These are phyloP conservation scores for Dothidotthia symphoricarpi DNA, from an alignment of 2,329 filamentous ascomycete species.

Conservation along the genomic window DNA sequence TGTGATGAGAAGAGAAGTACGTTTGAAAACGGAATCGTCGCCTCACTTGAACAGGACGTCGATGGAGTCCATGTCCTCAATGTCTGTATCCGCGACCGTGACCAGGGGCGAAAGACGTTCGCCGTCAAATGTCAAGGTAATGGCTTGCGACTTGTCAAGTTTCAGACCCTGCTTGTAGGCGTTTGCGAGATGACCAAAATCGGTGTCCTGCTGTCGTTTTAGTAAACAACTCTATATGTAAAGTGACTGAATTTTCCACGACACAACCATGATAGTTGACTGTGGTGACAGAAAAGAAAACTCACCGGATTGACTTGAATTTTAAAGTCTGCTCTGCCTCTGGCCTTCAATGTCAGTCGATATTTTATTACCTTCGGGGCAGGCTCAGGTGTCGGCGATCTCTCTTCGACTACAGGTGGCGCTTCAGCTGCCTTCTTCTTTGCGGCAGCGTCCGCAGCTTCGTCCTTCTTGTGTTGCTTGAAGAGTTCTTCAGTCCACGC, in stretches of 20 bases:
- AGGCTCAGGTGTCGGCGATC: conserved; percentile 19
- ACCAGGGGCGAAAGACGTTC: conserved; percentile 37
- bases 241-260: no score
- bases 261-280: no score
- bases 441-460: conserved; percentile 27
- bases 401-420: conserved; percentile 14
- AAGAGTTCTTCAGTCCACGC: conserved; percentile 70
- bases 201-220: conserved; percentile 26
- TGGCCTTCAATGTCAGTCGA: conserved; percentile 54
- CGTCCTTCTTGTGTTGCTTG: conserved; percentile 49
- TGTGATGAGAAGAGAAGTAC: no score
- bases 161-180: conserved; percentile 28
- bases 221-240: conserved; percentile 4
- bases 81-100: conserved; percentile 32
- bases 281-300: conserved; percentile 2
- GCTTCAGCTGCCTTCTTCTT: conserved; percentile 42
- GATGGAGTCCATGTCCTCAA: conserved; percentile 40
- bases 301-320: conserved; percentile 51
- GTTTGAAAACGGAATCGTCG: no score
- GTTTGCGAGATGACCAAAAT: conserved; percentile 29
- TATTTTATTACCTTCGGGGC: conserved; percentile 32
- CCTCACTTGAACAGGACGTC: conserved; percentile 39
- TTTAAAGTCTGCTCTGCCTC: conserved; percentile 51
- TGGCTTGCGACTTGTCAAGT: conserved; percentile 25
- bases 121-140: conserved; percentile 42